These are phyloP conservation scores for Termitomyces sp. DNA, from an alignment of 768 basidiomycete species.

Conservation along the genomic window DNA sequence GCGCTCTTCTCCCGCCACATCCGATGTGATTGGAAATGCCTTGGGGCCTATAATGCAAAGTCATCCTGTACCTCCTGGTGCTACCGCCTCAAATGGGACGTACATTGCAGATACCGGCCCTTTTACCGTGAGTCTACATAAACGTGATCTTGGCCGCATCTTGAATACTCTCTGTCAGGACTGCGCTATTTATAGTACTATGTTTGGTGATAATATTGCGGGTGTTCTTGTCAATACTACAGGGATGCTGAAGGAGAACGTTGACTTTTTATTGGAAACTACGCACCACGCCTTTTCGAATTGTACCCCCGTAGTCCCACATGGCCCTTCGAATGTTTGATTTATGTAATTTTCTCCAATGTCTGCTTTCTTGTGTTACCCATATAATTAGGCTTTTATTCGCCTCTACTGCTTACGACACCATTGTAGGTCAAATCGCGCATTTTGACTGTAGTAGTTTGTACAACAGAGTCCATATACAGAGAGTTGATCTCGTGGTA, in stretches of 20 bases:
- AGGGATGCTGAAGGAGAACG: constrained; percentile 8
- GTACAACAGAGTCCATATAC: too few relatives aligned
- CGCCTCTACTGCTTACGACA: neutral
- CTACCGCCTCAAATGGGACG: constrained; percentile 3
- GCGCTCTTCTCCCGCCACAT: neutral
- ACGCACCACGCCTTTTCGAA: constrained; percentile 1
- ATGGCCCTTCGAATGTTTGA: constrained; percentile 7
- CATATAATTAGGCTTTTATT: neutral
- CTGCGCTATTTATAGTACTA: constrained; percentile 4
- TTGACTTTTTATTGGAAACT: constrained; percentile 7
- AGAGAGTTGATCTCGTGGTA: too few relatives aligned
- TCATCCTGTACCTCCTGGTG: constrained; percentile 4
- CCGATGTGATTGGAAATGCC: neutral
- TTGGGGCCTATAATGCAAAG: neutral
- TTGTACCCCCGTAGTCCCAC: constrained; percentile 4
- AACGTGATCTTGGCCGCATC: neutral
- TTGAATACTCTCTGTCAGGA: neutral
- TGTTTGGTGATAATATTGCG: constrained; percentile 5
- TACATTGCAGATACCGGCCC: constrained; percentile 4
- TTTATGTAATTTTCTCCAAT: too few relatives aligned
- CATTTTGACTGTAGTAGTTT: neutral
- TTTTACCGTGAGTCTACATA: neutral
- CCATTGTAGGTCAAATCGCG: neutral
- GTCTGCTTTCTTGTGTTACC: neutral
- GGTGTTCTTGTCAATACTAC: constrained; percentile 8